Evolutionary conservation across 78 protist species (phyloP), one percentile per base, ranked within the genome.

Genomic region (Speleostelium caveatum): DNA sequence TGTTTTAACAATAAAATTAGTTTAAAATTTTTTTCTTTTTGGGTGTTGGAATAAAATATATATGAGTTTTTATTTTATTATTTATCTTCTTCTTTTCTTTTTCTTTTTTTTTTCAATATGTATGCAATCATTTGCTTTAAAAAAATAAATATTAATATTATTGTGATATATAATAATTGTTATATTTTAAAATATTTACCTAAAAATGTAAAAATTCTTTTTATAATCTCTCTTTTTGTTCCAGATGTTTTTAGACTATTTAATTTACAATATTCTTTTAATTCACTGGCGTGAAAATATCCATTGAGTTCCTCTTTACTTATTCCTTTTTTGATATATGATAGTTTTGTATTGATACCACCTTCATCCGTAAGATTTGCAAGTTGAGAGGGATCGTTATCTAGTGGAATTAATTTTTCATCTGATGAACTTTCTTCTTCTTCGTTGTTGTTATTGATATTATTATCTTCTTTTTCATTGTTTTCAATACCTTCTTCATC

Each of bases 181-280:
- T n/a, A n/a, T n/a, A n/a, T n/a, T n/a, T n/a, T n/a, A n/a, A n/a
- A n/a, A n/a, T n/a, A n/a, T n/a, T n/a, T n/a, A n/a, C n/a, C n/a
- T n/a, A n/a, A n/a, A n/a, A n/a, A n/a, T 45, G 53, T 61, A 69
- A 58, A 55, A 12, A 80, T 80, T 69, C 89, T 80, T 39, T 58
- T 66, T n/a, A 68, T 72, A 2, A 66, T 41, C 24, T 69, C 89
- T 41, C 59, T 58, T 56, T 80, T 80, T 2, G 33, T 66, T 32
- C 89, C 89, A 24, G 89, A 53, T 55, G 75, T 26, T 69, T 68
- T 80, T 1, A 80, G 5, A 28, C 26, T 3, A 42, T 68, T 80
- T 32, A 55, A 30, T 80, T 68, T 80, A 68, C 89, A 80, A 58
- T 38, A 80, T 26, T 26, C 19, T 55, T n/a, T 55, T 24, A 80